These are phyloP conservation scores for Candida nemodendra DNA, from an alignment of 805 yeast genomes.

Conservation along the genomic window DNA sequence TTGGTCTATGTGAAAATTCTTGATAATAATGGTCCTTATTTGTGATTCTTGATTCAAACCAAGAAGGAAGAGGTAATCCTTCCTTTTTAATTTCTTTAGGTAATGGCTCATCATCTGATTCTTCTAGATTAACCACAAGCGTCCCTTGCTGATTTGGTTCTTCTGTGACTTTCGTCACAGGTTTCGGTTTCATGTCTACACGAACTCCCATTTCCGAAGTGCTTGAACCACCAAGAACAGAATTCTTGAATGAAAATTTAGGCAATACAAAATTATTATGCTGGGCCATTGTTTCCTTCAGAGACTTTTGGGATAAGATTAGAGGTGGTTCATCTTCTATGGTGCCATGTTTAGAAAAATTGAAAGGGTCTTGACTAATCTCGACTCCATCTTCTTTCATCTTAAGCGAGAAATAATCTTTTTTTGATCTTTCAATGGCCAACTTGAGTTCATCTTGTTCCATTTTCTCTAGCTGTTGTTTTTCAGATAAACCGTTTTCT, in stretches of 20 bases:
- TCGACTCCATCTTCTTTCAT: slow-evolving; percentile 25
- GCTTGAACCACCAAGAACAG: slow-evolving; percentile 4
- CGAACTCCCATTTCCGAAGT: not conserved
- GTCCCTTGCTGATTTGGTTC: not conserved
- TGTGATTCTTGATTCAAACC: slow-evolving; percentile 16
- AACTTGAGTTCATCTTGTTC: slow-evolving; percentile 34
- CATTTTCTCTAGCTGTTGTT: slow-evolving; percentile 15
- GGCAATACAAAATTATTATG: slow-evolving; percentile 13
- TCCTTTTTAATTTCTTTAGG: not conserved
- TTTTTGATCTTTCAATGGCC: slow-evolving; percentile 49
- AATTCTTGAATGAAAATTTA: slow-evolving; percentile 15
- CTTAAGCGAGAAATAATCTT: slow-evolving; percentile 36
- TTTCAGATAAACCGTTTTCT: slow-evolving; percentile 10
- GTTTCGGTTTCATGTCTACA: not conserved
- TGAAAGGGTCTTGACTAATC: slow-evolving; percentile 5
- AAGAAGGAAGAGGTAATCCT: slow-evolving; percentile 20
- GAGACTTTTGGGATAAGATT: slow-evolving; percentile 21
- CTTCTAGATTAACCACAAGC: not conserved
- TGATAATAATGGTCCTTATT: slow-evolving; percentile 6
- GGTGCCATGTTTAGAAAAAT: slow-evolving; percentile 1
- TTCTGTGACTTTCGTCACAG: not conserved
- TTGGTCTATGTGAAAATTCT: not conserved
- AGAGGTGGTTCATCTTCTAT: slow-evolving; percentile 20
- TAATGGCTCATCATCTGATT: not conserved
- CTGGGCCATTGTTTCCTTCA: slow-evolving; percentile 13